A percentile compares a stretch with the other conserved stretches of the same genome.
Conservation (phyloP, 1,284 basidiomycete species). For the Leucoagaricus sp. region DNA sequence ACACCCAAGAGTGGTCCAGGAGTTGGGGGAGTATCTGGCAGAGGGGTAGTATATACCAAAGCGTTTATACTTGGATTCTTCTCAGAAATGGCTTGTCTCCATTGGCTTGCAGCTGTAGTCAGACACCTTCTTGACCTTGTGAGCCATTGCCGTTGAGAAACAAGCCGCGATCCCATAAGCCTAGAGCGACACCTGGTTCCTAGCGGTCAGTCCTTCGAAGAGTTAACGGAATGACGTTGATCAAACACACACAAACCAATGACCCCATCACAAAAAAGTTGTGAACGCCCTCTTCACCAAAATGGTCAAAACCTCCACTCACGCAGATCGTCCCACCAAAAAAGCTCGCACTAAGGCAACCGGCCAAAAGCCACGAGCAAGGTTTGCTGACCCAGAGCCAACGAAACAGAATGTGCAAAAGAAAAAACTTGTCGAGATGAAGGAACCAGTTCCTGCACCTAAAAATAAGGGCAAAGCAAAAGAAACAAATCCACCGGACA, state of each 20-base stretch:
- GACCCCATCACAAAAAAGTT: constrained; percentile 9
- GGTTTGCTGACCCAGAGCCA: constrained; percentile 5
- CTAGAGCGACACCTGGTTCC: background rate
- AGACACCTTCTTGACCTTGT: constrained; percentile 3
- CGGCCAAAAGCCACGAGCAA: constrained; percentile 12
- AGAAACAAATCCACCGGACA: constrained; percentile 20
- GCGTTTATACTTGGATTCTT: constrained; percentile 51
- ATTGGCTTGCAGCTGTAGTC: constrained; percentile 13
- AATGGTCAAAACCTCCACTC: constrained; percentile 3
- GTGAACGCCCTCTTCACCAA: background rate
- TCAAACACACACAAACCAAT: constrained; percentile 15
- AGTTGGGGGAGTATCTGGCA: constrained; percentile 9
- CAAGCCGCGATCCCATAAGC: constrained; percentile 4
- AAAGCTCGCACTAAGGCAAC: constrained; percentile 12
- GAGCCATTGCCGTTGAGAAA: background rate
- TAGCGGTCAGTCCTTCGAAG: background rate
- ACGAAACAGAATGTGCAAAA: background rate
- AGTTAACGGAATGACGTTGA: constrained; percentile 2
- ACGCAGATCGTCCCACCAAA: constrained; percentile 7
- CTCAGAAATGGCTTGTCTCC: constrained; percentile 31
- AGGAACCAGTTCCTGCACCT: constrained; percentile 3
- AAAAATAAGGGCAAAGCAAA: constrained; percentile 34
- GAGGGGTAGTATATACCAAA: constrained; percentile 39
- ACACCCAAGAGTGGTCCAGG: constrained; percentile 39
- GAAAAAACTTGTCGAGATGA: background rate